A percentile compares a stretch with the other conserved stretches of the same genome.
phyloP scores from a whole-genome alignment of 441 rosid species.

The Corymbia citriodora region DNA sequence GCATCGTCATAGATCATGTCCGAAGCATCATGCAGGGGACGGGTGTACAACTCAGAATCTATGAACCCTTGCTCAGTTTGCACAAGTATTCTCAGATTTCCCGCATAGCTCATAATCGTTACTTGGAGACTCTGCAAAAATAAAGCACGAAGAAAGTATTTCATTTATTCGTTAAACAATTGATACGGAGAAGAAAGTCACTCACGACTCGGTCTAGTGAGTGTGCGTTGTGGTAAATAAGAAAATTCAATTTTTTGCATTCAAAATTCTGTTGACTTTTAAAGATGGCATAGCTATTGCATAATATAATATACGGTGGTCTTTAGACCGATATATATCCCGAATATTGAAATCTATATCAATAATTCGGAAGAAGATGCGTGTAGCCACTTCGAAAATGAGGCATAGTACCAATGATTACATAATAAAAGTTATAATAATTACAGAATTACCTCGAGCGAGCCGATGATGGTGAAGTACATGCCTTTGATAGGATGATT shows the following conservation, averaged over 20 bases:
- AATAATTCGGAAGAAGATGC: no score
- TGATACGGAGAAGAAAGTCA: slow-evolving; percentile 5
- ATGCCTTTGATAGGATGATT: no score
- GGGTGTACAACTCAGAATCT: not conserved
- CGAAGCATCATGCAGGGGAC: not conserved
- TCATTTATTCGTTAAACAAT: not conserved
- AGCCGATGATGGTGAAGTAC: no score
- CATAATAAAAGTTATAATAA: no score
- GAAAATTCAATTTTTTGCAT: not conserved
- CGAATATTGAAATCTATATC: no score
- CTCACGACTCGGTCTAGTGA: not conserved
- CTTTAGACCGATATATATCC: no score
- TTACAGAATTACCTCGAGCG: no score
- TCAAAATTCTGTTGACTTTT: no score
- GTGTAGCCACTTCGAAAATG: no score
- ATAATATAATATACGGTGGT: no score
- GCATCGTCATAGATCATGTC: not conserved
- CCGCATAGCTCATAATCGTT: not conserved
- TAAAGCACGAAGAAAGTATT: not conserved
- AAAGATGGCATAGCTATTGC: not conserved
- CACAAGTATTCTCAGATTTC: not conserved
- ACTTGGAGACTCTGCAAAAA: not conserved
- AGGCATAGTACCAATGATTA: no score
- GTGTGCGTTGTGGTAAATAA: not conserved
- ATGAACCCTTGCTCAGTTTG: not conserved